Evolutionary conservation across 805 yeast genomes (phyloP).

Genomic region (Wickerhamiella spandovensis): DNA sequence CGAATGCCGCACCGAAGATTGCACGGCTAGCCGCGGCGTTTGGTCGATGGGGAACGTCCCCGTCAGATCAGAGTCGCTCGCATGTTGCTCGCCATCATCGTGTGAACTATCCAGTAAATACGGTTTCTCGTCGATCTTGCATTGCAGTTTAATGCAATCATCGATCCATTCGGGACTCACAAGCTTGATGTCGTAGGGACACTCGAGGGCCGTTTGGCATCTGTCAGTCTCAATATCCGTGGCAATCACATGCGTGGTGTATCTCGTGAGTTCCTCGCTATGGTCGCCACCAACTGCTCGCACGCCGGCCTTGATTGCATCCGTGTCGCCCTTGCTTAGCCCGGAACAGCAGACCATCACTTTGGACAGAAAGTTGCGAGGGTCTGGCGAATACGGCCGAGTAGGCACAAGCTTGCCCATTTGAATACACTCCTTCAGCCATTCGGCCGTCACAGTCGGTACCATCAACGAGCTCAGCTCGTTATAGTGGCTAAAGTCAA

Average conservation of each 20-base stretch:
- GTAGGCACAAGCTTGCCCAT: conserved; percentile 34
- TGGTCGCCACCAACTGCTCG: conserved; percentile 67
- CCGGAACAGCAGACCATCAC: conserved; percentile 49
- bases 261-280: conserved; percentile 45
- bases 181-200: conserved; percentile 21
- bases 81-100: conserved; percentile 21
- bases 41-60: conserved; percentile 10
- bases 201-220: conserved; percentile 38
- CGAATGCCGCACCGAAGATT: conserved; percentile 15
- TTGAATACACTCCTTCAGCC: conserved; percentile 41
- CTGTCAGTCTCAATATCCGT: conserved; percentile 40
- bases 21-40: conserved; percentile 18
- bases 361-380: conserved; percentile 47
- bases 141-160: conserved; percentile 44
- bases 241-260: conserved; percentile 70
- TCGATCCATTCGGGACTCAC: conserved; percentile 76
- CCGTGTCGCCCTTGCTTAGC: conserved; percentile 45
- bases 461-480: conserved; percentile 40
- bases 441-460: conserved; percentile 49
- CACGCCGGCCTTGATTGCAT: conserved; percentile 54
- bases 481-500: conserved; percentile 39
- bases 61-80: conserved; percentile 8
- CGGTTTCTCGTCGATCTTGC: conserved; percentile 37
- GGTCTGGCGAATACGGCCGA: conserved; percentile 59
- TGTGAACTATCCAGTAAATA: conserved; percentile 30